Evolutionary conservation across 345 rosid species (phyloP).

Genomic region (Eutrema yunnanense): DNA sequence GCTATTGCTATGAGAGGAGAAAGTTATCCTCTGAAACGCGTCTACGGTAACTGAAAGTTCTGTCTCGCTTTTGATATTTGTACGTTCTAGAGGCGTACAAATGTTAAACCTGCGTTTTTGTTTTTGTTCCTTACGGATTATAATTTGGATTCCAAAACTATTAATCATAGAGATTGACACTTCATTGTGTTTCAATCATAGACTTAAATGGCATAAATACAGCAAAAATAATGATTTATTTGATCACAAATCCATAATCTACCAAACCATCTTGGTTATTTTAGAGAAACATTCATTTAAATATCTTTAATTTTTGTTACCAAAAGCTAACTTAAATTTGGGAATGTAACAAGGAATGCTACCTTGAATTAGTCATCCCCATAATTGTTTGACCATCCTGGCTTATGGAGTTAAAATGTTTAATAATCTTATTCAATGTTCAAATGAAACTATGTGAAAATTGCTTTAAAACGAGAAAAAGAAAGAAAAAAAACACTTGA

Average conservation of each 20-base stretch:
- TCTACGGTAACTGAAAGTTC: background rate
- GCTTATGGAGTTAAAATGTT: background rate
- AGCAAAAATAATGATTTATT: background rate
- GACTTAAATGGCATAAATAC: conserved; percentile 4
- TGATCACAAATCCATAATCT: background rate
- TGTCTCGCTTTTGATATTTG: background rate
- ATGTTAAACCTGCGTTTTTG: background rate
- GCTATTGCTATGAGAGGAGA: background rate
- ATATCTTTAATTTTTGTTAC: background rate
- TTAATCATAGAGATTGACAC: conserved; percentile 17
- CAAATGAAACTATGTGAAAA: background rate
- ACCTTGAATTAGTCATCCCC: background rate
- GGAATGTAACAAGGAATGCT: background rate
- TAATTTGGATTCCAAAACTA: conserved; percentile 18
- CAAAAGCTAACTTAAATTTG: background rate
- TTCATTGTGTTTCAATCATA: conserved; percentile 16
- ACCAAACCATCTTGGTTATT: background rate
- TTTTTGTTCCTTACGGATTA: background rate
- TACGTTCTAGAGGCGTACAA: conserved; percentile 15
- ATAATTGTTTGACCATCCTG: conserved; percentile 12
- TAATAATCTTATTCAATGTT: background rate
- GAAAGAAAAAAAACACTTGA: background rate
- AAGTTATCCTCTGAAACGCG: conserved; percentile 25
- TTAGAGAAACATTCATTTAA: background rate
- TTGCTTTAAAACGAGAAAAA: background rate